A percentile compares a stretch with the other conserved stretches of the same genome.
Evolutionary conservation across 2,329 filamentous ascomycete genomes (phyloP).

Genomic region (Talaromyces piceae): DNA sequence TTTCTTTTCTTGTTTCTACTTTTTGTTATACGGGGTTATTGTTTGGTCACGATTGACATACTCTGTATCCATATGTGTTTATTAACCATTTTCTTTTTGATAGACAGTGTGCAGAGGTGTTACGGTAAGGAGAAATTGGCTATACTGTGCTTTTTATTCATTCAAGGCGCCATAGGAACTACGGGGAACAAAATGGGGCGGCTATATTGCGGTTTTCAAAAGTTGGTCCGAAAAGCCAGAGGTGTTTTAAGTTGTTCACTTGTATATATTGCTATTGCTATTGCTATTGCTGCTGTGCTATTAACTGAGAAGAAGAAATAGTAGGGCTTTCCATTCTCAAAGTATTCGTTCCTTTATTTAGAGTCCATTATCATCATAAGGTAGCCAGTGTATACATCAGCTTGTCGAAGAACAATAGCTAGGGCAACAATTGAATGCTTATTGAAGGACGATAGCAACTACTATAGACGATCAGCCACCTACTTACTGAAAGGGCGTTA

Average conservation of each 20-base stretch:
- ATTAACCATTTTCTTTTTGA: slow-evolving; percentile 19
- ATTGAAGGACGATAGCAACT: not conserved
- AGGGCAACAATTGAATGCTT: not conserved
- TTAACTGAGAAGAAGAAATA: slow-evolving; percentile 12
- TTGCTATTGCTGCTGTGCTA: slow-evolving; percentile 15
- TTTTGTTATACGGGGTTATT: not conserved
- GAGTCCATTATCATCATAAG: not conserved
- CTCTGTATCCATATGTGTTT: slow-evolving; percentile 13
- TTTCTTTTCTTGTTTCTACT: slow-evolving; percentile 2
- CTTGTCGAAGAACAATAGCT: not conserved
- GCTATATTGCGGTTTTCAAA: not conserved
- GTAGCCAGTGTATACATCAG: not conserved
- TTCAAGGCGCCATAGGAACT: slow-evolving; percentile 18
- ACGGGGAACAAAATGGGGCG: slow-evolving; percentile 19
- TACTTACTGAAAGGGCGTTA: not conserved
- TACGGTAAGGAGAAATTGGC: slow-evolving; percentile 15
- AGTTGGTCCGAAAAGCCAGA: not conserved
- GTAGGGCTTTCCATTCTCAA: not conserved
- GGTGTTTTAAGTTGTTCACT: not conserved
- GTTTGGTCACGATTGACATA: slow-evolving; percentile 14
- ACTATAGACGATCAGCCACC: not conserved
- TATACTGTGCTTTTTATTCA: slow-evolving; percentile 5
- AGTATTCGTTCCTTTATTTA: not conserved
- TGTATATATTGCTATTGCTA: not conserved
- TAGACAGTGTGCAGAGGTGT: slow-evolving; percentile 22